Percentiles rank a stretch among this genome's conserved stretches.
phyloP scores from a whole-genome alignment of 192 early-diverging fungal species.

The Diversispora epigaea region DNA sequence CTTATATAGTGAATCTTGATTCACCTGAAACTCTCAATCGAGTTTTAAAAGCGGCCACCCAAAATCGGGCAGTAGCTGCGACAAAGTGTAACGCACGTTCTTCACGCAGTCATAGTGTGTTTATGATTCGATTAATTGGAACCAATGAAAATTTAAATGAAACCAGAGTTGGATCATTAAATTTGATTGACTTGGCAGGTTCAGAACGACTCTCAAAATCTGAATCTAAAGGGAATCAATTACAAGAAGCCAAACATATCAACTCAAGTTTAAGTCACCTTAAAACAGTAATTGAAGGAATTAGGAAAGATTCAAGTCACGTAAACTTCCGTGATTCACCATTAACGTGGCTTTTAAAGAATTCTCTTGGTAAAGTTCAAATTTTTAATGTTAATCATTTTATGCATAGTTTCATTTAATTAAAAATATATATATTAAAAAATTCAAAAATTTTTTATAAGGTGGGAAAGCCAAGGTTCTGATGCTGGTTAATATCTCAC shows the following conservation, averaged over 20 bases:
- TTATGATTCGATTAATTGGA: constrained; percentile 79
- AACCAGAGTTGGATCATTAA: constrained; percentile 72
- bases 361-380: constrained; percentile 42
- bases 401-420: no score
- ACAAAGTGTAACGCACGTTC: constrained; percentile 93
- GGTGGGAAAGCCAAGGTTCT: constrained; percentile 96
- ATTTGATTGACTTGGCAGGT: constrained; percentile 94
- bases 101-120: constrained; percentile 92
- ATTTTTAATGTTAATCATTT: background rate
- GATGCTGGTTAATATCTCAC: constrained; percentile 98
- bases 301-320: constrained; percentile 75
- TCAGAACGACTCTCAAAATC: constrained; percentile 83
- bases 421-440: constrained; percentile 16
- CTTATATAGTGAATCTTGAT: constrained; percentile 58
- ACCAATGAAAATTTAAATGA: constrained; percentile 74
- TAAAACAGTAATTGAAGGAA: constrained; percentile 86
- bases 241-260: constrained; percentile 94
- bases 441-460: constrained; percentile 52
- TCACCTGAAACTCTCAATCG: constrained; percentile 70
- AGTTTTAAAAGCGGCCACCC: constrained; percentile 66
- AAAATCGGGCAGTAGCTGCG: constrained; percentile 86
- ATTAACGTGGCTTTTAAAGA: constrained; percentile 60
- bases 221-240: constrained; percentile 82
- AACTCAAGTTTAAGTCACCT: constrained; percentile 90
- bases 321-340: constrained; percentile 96